Evolutionary conservation across 129 eudicot species (phyloP).

Genomic region (Cynara cardunculus): DNA sequence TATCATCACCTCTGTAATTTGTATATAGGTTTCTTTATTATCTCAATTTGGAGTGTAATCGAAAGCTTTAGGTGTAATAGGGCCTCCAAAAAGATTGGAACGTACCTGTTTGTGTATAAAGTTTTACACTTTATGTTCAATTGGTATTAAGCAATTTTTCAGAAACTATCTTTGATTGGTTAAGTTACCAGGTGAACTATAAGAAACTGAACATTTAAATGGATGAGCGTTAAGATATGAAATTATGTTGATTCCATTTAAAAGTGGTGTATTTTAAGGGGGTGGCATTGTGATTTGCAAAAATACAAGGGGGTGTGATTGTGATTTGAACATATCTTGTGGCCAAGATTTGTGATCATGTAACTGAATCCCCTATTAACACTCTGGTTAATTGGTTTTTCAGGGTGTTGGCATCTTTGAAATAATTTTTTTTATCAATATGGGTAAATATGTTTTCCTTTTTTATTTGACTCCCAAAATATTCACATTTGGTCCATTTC

Average conservation of each 20-base stretch:
- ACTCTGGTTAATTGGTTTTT: constrained; percentile 39
- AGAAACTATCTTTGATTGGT: too few species aligned
- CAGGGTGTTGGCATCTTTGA: constrained; percentile 21
- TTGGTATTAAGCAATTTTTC: too few species aligned
- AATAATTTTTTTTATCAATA: constrained; percentile 7
- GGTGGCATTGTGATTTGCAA: neutral
- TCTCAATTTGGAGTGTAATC: too few species aligned
- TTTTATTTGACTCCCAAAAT: constrained; percentile 21
- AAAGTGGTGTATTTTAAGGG: neutral
- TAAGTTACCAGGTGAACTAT: too few species aligned
- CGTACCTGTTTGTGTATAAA: too few species aligned
- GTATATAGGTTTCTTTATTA: too few species aligned
- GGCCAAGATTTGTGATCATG: constrained; percentile 33
- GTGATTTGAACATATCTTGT: constrained; percentile 16
- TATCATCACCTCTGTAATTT: too few species aligned
- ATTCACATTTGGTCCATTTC: constrained; percentile 31
- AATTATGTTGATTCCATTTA: neutral
- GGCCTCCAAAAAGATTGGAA: too few species aligned
- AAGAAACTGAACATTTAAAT: neutral
- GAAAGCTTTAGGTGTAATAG: too few species aligned
- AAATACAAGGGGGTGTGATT: neutral
- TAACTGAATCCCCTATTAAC: constrained; percentile 37
- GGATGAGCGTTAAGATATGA: neutral
- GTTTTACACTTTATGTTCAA: too few species aligned
- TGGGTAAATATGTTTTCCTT: constrained; percentile 22